Evolutionary conservation across 1,284 basidiomycete species (phyloP), one percentile per base, ranked within the genome.

Genomic region (Phlebopus sp.): DNA sequence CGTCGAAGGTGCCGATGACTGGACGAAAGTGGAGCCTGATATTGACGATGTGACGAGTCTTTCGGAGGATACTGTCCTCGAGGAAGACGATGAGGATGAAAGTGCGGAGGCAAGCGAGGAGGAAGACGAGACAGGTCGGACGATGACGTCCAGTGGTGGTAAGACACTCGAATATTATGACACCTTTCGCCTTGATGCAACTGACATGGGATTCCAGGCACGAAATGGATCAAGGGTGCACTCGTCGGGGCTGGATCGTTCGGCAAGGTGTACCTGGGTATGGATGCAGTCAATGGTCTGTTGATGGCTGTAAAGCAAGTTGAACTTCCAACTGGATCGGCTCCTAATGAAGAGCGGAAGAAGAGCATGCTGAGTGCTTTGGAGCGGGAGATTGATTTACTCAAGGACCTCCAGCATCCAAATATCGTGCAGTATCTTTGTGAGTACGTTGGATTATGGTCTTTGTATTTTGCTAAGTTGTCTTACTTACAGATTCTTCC

Each of bases 291-390:
- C 31, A 92, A 82, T 41, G 97, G 97, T 25, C 76, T 95, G 10
- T 77, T 99, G 51, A 99, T 99, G 97, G 97, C 97, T 21, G 97
- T 99, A 55, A 99, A 99, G 73, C 96, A 99, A 76, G 97, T 99
- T 41, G 92, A 98, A 62, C 78, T 99, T 23, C 92, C 93, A 0
- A 88, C 86, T 0, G 89, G 90, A 14, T 85, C 87, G 23, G 86
- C 86, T 8, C 83, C 90, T 18, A 96, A 93, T 62, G 91, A 96
- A 60, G 93, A 96, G 62, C 84, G 92, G 55, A 97, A 97, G 72
- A 90, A 90, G 73, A 84, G 81, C 68, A 98, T 98, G 95, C 80
- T 97, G 6, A 92, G 84, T 46, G 96, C 97, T 2, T 78, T 99
- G 32, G 94, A 99, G 68, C 80, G 88, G 30, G 97, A 99, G 70